Base-by-base conservation (phyloP, 176 grass and related monocot genomes). In the Panicum miliaceum region DNA sequence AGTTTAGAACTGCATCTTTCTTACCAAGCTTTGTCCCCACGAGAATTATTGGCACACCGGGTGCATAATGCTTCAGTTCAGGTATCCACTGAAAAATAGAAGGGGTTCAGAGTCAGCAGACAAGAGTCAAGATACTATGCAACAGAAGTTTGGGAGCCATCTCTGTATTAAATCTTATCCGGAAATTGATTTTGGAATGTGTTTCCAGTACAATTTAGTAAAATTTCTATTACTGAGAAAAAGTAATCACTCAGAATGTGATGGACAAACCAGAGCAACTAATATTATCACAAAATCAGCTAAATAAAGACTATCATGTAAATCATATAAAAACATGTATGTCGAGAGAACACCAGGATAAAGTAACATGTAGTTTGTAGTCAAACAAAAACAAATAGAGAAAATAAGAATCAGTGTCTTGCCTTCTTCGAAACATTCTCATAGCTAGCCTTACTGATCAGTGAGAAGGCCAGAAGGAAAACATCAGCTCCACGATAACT, bases 1-100 rank as follows among this genome's bases (percentile, higher is more conserved):
- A 81, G 46, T 23, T 42, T 47, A 20, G 29, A 2, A 15, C 36
- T 41, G 34, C 16, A 27, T 18, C 5, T 26, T 82, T 25, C 89
- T 94, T 91, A 94, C 89, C 92, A 84, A 94, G 92, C 86, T 94
- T 94, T 64, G 92, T 94, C 41, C 92, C 92, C 63, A 94, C 92
- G 0, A 94, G 92, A 77, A 94, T 91, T 27, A 94, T 84, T 73
- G 92, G 92, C 80, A 94, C 92, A 63, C 92, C 92, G 47, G 92
- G 92, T 51, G 92, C 92, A 79, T 91, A 94, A 86, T 91, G 92
- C 89, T 84, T 91, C 89, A 91, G 79, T 68, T 94, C 92, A 84
- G 92, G 89, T 78, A 94, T 94, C 92, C 92, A 94, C 92, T 94
- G 86, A 94, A 90, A 93, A 61, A 77, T 38, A 50, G 75, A 71